Conservation (phyloP, 495 filamentous ascomycete species). For the Trichoderma virens region DNA sequence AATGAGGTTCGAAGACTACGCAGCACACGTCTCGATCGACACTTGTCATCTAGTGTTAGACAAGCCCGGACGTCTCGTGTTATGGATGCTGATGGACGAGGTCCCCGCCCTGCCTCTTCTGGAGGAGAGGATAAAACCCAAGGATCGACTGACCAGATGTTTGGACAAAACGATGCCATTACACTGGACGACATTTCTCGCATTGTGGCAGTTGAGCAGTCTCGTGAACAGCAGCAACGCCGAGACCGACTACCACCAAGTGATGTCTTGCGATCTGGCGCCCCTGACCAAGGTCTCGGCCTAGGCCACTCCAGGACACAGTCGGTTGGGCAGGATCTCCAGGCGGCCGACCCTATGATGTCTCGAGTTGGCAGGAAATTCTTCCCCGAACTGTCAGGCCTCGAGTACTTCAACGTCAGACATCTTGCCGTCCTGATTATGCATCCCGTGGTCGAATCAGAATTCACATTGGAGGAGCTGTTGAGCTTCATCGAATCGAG, state of each 20-base stretch:
- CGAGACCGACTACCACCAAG: constrained; percentile 57
- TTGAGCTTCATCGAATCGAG: constrained; percentile 88
- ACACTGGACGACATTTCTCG: constrained; percentile 96
- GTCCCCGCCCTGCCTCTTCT: constrained; percentile 70
- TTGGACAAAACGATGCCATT: constrained; percentile 84
- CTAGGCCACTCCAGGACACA: constrained; percentile 75
- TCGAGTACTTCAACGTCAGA: constrained; percentile 96
- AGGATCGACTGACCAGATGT: constrained; percentile 64
- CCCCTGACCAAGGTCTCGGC: constrained; percentile 53
- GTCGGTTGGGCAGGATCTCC: constrained; percentile 49
- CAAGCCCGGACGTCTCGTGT: constrained; percentile 87
- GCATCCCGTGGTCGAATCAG: constrained; percentile 82
- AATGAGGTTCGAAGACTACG: constrained; percentile 87
- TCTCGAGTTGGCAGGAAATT: constrained; percentile 63
- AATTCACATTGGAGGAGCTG: constrained; percentile 92
- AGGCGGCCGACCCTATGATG: constrained; percentile 36
- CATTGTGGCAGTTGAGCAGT: constrained; percentile 92
- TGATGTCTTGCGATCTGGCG: constrained; percentile 54
- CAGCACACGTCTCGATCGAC: constrained; percentile 89
- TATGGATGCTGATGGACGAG: constrained; percentile 80
- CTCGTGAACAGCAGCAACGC: constrained; percentile 77
- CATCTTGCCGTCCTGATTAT: constrained; percentile 93
- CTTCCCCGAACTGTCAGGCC: constrained; percentile 90
- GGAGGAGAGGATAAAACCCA: constrained; percentile 64
- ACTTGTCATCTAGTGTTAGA: constrained; percentile 82